phyloP scores from a whole-genome alignment of 257 asterid species.

The Ajuga chamaepitys region DNA sequence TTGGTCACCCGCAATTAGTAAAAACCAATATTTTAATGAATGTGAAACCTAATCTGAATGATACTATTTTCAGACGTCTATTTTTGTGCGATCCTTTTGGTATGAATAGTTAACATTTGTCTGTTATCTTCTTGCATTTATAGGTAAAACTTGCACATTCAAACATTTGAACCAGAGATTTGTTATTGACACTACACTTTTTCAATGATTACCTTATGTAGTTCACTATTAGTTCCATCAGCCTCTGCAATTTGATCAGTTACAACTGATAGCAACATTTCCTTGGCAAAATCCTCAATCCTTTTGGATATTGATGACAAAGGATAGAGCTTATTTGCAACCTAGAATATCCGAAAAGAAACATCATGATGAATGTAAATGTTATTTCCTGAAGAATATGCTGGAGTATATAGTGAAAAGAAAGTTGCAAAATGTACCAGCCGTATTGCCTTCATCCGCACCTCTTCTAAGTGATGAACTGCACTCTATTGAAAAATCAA shows the following conservation, averaged over 20 bases:
- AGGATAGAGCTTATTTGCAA: conserved; percentile 96
- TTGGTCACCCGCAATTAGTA: no score
- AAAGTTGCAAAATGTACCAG: conserved; percentile 49
- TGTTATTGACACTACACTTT: not conserved
- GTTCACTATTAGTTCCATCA: conserved; percentile 40
- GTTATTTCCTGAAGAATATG: conserved; percentile 7
- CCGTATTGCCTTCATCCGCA: conserved; percentile 98
- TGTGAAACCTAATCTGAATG: not conserved
- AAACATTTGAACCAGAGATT: conserved; percentile 12
- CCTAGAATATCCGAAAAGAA: conserved; percentile 37
- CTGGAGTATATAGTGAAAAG: conserved; percentile 4
- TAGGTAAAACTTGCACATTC: conserved; percentile 1
- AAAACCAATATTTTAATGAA: no score
- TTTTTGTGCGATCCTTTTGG: not conserved
- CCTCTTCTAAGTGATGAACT: conserved; percentile 87
- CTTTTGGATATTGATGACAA: conserved; percentile 60
- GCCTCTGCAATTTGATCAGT: conserved; percentile 35
- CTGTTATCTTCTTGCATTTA: not conserved
- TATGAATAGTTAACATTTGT: not conserved
- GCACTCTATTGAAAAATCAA: conserved; percentile 51
- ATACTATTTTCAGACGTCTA: not conserved
- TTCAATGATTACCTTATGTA: conserved; percentile 41
- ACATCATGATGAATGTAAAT: not conserved
- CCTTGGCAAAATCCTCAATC: conserved; percentile 82
- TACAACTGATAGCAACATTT: conserved; percentile 66